Evolutionary conservation across 371 early-diverging fungal genomes (phyloP).

Genomic region (Phascolomyces articulosus): DNA sequence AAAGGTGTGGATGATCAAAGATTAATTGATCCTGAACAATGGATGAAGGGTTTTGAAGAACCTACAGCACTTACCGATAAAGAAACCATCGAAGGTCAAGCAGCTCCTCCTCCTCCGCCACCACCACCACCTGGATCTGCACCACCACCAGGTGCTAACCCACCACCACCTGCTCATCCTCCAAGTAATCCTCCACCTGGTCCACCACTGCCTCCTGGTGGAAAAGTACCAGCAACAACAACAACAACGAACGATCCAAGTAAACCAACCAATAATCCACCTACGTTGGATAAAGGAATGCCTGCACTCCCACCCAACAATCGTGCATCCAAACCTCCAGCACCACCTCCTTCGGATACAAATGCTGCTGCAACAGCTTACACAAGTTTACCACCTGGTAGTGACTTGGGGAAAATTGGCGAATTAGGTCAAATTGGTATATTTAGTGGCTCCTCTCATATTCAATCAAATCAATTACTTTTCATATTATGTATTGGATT

Average conservation of each 20-base stretch:
- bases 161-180: not conserved
- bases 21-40: not conserved
- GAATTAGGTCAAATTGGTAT: constrained; percentile 19
- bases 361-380: not conserved
- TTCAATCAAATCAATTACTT: not conserved
- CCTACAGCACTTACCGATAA: not conserved
- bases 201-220: constrained; percentile 4
- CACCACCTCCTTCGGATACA: not conserved
- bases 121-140: not conserved
- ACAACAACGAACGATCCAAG: not conserved
- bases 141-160: constrained; percentile 8
- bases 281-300: not conserved
- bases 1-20: not conserved
- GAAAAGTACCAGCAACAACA: not conserved
- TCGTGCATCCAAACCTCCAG: constrained; percentile 1
- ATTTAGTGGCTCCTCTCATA: constrained; percentile 9
- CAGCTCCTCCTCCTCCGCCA: not conserved
- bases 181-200: not conserved
- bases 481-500: constrained; percentile 5
- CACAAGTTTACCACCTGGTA: constrained; percentile 14
- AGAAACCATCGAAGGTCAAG: not conserved
- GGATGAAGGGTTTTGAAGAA: not conserved
- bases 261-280: not conserved
- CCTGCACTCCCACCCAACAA: constrained; percentile 9
- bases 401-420: constrained; percentile 15